A percentile compares a stretch with the other conserved stretches of the same genome.
phyloP scores from a whole-genome alignment of 805 yeast genomes.

The Wickerhamia fluorescens region DNA sequence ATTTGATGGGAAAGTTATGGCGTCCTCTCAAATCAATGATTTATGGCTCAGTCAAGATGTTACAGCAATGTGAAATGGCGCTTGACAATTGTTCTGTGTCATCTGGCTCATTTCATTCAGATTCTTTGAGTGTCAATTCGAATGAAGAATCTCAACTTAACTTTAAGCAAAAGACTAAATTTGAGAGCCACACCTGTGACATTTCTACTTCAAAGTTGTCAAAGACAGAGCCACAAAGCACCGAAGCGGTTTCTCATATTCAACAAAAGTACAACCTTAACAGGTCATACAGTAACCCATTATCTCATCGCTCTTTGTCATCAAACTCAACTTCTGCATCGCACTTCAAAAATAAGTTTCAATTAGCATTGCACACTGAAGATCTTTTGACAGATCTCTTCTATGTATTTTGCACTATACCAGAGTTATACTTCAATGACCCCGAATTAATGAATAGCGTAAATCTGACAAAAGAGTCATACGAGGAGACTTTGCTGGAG shows the following conservation, averaged over 20 bases:
- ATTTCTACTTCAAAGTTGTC: constrained; percentile 3
- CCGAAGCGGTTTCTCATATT: background rate
- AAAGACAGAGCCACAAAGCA: constrained; percentile 6
- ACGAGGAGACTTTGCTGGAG: constrained; percentile 6
- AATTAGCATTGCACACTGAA: constrained; percentile 9
- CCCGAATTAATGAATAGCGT: constrained; percentile 10
- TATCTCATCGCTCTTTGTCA: constrained; percentile 1
- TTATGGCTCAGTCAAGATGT: constrained; percentile 17
- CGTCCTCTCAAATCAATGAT: constrained; percentile 19
- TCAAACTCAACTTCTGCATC: constrained; percentile 1
- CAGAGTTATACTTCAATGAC: constrained; percentile 28
- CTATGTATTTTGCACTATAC: constrained; percentile 24
- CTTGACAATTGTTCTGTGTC: constrained; percentile 2
- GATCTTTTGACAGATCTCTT: constrained; percentile 27
- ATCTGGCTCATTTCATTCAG: constrained; percentile 3
- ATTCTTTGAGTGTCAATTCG: constrained; percentile 4
- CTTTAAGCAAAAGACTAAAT: too few relatives aligned
- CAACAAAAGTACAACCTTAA: background rate
- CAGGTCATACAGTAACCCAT: constrained; percentile 3
- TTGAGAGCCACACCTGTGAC: background rate
- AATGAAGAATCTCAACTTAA: too few relatives aligned
- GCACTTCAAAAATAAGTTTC: constrained; percentile 1
- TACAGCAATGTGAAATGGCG: constrained; percentile 14
- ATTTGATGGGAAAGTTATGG: constrained; percentile 18
- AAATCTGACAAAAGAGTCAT: constrained; percentile 9